Evolutionary conservation across 352 stramenopile genomes (phyloP), one percentile per base, ranked within the genome.

Genomic region (Phytophthora megakarya): DNA sequence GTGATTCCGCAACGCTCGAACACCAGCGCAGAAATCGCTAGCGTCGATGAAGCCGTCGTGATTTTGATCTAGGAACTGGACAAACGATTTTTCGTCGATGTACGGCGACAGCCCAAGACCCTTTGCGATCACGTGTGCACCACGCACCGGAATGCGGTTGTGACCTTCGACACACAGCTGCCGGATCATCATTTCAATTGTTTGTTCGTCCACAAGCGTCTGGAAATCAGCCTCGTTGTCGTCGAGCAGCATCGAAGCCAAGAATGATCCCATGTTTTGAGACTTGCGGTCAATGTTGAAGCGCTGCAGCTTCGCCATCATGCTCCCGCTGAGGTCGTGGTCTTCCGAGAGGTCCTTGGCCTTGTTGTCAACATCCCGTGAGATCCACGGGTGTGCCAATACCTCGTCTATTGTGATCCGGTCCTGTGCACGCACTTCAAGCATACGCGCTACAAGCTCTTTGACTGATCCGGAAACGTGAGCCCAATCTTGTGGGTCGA

Each of bases 231-330:
- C 70, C 25, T 90, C 84, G 28, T 69, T 83, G 18, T 67, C 72
- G 23, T 89, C 78, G 19, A 62, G 6, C 30, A 91, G 60, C 75
- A 90, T 86, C 3, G 39, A 75, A 9, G 68, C 72, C 70, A 93
- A 79, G 55, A 86, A 89, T 18, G 64, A 78, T 4, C 72, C 81
- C 78, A 93, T 89, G 54, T 87, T 90, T 53, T 91, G 76, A 33
- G 84, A 89, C 61, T 90, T 90, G 67, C 84, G 84, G 33, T 89
- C 56, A 37, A 89, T 88, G 65, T 91, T 93, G 69, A 90, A 93
- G n/a, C 75, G 67, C 64, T 93, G 75, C 32, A 93, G 80, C 26
- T 80, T 85, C n/a, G 72, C 40, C 42, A 78, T 70, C 65, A 78
- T 75, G 21, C 53, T 73, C 28, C 60, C 35, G n/a, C 19, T 70